Base-by-base conservation (phyloP, 352 stramenopile genomes). In the Achlya hypogyna region DNA sequence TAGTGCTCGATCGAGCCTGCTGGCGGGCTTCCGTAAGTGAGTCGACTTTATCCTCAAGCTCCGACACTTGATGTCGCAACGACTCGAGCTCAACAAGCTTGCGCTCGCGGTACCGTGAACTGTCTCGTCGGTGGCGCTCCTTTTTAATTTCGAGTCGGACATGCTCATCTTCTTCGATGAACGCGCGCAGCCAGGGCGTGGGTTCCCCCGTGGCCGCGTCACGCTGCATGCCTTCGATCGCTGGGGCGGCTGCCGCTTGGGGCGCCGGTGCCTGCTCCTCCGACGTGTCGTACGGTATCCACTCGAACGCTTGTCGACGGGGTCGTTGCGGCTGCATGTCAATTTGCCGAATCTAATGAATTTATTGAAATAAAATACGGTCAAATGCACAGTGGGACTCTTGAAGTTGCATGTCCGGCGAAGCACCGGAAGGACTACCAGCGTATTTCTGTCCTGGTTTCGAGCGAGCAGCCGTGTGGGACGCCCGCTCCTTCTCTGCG, bases 71-170 rank as follows among this genome's bases (percentile, higher is more conserved):
- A 16, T 54, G 23, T 16, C 49, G 23, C 6, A 54, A 16, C 23
- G 49, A 6, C 16, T 54, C 49, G 29, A 54, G 49, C 49, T 54
- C 49, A 12, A 54, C 23, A 14, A 54, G 6, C 29, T 54, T 54
- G 23, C 49, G 49, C 29, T 54, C 49, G 29, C 49, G 49, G 29
- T 54, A 54, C 23, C 49, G 49, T 54, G 49, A 54, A 16, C 49
- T 54, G 49, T 54, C 49, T 6, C 49, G 49, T 6, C 49, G 49
- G 29, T 54, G 49, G 6, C 49, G 49, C 29, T 54, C 49, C 16
- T 54, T 54, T 54, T 54, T 54, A 54, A 54, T 54, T 54, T 54
- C 49, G 29, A 54, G 49, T 16, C 49, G 49, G 6, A 16, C 6
- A 16, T 54, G 49, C 29, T 54, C 49, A 16, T 54, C 49, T 16